Conservation (phyloP, 345 rosid species). For the Noccaea caerulescens region DNA sequence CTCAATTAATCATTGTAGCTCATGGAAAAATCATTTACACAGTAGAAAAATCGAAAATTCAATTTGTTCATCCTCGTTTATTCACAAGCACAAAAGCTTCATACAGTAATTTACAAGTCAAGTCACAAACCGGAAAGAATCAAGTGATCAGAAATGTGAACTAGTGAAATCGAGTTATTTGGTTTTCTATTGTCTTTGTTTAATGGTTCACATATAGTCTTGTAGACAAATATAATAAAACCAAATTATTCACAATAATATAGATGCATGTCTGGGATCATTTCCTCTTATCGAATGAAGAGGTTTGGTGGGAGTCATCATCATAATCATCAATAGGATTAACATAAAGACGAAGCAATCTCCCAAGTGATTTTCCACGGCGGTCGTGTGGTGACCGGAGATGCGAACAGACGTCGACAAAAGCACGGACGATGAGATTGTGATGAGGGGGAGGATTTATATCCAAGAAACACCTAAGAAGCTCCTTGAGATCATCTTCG, state of each 20-base stretch:
- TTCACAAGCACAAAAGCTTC: not conserved
- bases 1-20: slow-evolving; percentile 27
- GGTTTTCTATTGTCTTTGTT: not conserved
- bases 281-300: slow-evolving; percentile 16
- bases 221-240: not conserved
- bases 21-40: not conserved
- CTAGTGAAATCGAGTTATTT: not conserved
- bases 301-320: slow-evolving; percentile 3
- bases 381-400: slow-evolving; percentile 41
- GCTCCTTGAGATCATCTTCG: slow-evolving; percentile 45
- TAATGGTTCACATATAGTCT: slow-evolving; percentile 5
- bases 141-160: not conserved
- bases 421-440: slow-evolving; percentile 42
- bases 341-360: slow-evolving; percentile 40
- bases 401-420: slow-evolving; percentile 42
- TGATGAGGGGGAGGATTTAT: slow-evolving; percentile 44
- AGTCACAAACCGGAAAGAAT: not conserved
- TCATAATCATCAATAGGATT: slow-evolving; percentile 24
- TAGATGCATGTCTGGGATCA: not conserved
- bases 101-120: not conserved
- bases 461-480: slow-evolving; percentile 46
- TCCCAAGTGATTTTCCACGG: slow-evolving; percentile 44
- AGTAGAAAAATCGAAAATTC: not conserved
- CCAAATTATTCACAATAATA: slow-evolving; percentile 9
- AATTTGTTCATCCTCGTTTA: not conserved